Evolutionary conservation across 2,329 filamentous ascomycete species (phyloP).

Genomic region (Cytospora chrysosperma): DNA sequence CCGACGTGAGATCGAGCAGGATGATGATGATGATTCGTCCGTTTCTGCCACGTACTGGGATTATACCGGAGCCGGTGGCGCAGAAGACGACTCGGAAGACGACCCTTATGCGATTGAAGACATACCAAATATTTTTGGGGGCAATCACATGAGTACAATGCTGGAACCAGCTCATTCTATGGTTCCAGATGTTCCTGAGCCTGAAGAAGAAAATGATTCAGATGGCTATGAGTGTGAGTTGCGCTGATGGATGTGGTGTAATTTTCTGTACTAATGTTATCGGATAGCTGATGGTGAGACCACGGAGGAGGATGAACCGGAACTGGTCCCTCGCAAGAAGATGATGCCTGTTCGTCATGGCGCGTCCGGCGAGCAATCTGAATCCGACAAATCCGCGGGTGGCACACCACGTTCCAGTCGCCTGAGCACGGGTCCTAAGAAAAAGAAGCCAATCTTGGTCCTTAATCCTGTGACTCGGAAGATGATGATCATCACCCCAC

Average conservation of each 20-base stretch:
- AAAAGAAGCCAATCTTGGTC: slow-evolving; percentile 59
- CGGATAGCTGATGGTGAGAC: slow-evolving; percentile 58
- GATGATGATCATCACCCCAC: slow-evolving; percentile 63
- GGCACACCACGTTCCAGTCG: not conserved
- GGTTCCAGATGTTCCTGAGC: slow-evolving; percentile 8
- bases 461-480: slow-evolving; percentile 57
- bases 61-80: slow-evolving; percentile 49
- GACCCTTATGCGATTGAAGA: slow-evolving; percentile 28
- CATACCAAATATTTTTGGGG: slow-evolving; percentile 8
- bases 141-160: not conserved
- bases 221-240: slow-evolving; percentile 63
- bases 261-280: slow-evolving; percentile 39
- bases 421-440: slow-evolving; percentile 39
- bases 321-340: slow-evolving; percentile 49
- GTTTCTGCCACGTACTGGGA: slow-evolving; percentile 64
- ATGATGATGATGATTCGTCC: slow-evolving; percentile 55
- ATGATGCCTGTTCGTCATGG: slow-evolving; percentile 28
- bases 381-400: slow-evolving; percentile 43
- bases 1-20: slow-evolving; percentile 70
- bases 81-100: slow-evolving; percentile 29
- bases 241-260: slow-evolving; percentile 19
- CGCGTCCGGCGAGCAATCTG: slow-evolving; percentile 35
- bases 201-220: slow-evolving; percentile 26
- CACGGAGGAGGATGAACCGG: slow-evolving; percentile 58
- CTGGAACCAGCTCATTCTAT: not conserved